These are phyloP conservation scores for Xanthoceras sorbifolium DNA, from an alignment of 345 rosid genomes.

Conservation along the genomic window DNA sequence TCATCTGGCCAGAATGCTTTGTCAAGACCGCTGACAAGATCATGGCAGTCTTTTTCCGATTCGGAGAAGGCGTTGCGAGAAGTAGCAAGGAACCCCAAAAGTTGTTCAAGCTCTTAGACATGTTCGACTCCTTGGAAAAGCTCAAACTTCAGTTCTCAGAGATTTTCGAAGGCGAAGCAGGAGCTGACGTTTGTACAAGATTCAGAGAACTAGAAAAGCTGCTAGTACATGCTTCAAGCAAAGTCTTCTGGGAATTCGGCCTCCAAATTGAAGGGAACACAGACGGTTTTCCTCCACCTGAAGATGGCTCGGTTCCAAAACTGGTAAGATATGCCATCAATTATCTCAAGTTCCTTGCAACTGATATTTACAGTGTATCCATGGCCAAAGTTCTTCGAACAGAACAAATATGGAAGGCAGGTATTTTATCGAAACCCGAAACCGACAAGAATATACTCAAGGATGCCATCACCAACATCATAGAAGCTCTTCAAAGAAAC, in stretches of 20 bases:
- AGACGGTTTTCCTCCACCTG: conserved; percentile 52
- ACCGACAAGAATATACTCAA: conserved; percentile 44
- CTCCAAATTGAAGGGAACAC: conserved; percentile 63
- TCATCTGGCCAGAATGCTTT: conserved; percentile 62
- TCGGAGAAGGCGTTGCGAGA: conserved; percentile 66
- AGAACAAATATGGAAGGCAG: conserved; percentile 62
- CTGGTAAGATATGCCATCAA: conserved; percentile 65
- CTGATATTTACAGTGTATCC: conserved; percentile 43
- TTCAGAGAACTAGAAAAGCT: conserved; percentile 63
- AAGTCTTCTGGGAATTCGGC: conserved; percentile 69
- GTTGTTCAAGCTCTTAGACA: conserved; percentile 68
- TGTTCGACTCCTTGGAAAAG: conserved; percentile 57
- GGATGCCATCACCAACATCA: conserved; percentile 48
- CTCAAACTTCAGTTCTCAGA: conserved; percentile 43
- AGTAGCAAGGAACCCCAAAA: conserved; percentile 68
- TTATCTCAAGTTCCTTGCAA: conserved; percentile 55
- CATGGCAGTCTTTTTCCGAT: conserved; percentile 72
- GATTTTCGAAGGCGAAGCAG: conserved; percentile 62
- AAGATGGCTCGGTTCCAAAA: conserved; percentile 62
- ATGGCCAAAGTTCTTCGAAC: conserved; percentile 61
- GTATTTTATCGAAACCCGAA: conserved; percentile 52
- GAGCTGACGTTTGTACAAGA: conserved; percentile 55
- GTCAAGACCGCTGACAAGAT: conserved; percentile 62
- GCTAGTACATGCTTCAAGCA: conserved; percentile 54
- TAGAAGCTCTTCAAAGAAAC: conserved; percentile 66